Conservation (phyloP, 2,329 filamentous ascomycete genomes). For the Aspergillus calidoustus region DNA sequence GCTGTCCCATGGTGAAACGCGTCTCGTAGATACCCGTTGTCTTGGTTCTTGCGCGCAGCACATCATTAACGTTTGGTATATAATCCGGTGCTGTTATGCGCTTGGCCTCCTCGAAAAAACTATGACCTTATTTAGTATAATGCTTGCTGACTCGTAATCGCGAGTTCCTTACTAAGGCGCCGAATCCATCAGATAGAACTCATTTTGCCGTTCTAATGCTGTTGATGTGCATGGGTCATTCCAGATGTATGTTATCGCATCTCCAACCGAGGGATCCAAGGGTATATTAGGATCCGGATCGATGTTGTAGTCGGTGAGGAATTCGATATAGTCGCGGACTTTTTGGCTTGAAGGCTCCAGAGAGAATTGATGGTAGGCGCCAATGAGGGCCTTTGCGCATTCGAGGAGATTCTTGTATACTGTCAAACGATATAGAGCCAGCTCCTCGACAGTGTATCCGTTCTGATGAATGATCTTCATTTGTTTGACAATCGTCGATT, state of each 20-base stretch:
- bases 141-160: constrained; percentile 24
- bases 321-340: constrained; percentile 76
- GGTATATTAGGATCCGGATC: constrained; percentile 87
- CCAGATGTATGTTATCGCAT: constrained; percentile 87
- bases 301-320: constrained; percentile 83
- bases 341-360: constrained; percentile 75
- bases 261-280: constrained; percentile 78
- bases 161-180: constrained; percentile 80
- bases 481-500: constrained; percentile 99
- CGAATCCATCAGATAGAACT: constrained; percentile 99
- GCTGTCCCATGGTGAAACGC: constrained; percentile 95
- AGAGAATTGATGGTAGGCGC: constrained; percentile 88
- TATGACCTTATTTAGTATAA: constrained; percentile 46
- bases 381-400: constrained; percentile 91
- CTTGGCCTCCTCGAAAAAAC: constrained; percentile 92
- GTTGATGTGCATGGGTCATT: constrained; percentile 80
- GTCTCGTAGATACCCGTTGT: constrained; percentile 99
- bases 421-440: constrained; percentile 90
- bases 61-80: constrained; percentile 90
- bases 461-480: constrained; percentile 99
- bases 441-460: constrained; percentile 92
- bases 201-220: constrained; percentile 90
- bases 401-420: constrained; percentile 98
- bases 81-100: constrained; percentile 86
- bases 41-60: constrained; percentile 93